Percentiles rank a stretch among this genome's conserved stretches.
These are phyloP conservation scores for Calocybe indica DNA, from an alignment of 768 basidiomycete species.

Conservation along the genomic window DNA sequence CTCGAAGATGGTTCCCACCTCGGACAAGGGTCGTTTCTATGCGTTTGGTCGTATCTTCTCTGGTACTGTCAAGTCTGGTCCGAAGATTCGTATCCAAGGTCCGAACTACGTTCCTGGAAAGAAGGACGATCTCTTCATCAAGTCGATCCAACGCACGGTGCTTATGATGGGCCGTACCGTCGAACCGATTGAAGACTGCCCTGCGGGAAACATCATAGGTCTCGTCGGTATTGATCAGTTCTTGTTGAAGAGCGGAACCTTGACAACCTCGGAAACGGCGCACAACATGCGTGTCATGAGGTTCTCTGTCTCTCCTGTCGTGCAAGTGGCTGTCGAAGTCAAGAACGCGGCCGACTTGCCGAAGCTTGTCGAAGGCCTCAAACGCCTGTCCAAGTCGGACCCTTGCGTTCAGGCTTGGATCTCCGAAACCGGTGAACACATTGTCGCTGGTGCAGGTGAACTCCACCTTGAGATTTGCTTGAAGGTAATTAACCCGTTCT, in stretches of 20 bases:
- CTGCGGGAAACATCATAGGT: conserved; percentile 96
- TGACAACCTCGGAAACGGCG: conserved; percentile 94
- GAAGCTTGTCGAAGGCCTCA: conserved; percentile 99
- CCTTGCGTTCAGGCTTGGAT: conserved; percentile 98
- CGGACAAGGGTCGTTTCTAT: conserved; percentile 99
- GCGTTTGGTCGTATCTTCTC: conserved; percentile 99
- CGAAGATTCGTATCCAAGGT: conserved; percentile 98
- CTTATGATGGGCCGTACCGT: conserved; percentile 99
- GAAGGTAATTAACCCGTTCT: conserved; percentile 50
- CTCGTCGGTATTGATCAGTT: conserved; percentile 99
- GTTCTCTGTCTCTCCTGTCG: conserved; percentile 99
- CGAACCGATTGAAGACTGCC: conserved; percentile 98
- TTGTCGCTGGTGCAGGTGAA: conserved; percentile 98
- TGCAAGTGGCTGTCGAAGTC: conserved; percentile 97
- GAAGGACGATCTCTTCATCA: conserved; percentile 96
- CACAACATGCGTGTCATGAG: conserved; percentile 99
- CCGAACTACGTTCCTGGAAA: conserved; percentile 98
- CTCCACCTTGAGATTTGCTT: conserved; percentile 98
- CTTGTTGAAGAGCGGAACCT: conserved; percentile 97
- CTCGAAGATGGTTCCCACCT: conserved; percentile 99
- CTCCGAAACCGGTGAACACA: conserved; percentile 89
- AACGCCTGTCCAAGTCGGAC: conserved; percentile 99
- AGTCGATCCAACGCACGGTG: conserved; percentile 96
- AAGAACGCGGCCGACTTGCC: conserved; percentile 99
- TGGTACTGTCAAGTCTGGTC: conserved; percentile 92